A percentile compares a stretch with the other conserved stretches of the same genome.
These are phyloP conservation scores for Neofusicoccum parvum DNA, from an alignment of 2,329 filamentous ascomycete genomes.

Conservation along the genomic window DNA sequence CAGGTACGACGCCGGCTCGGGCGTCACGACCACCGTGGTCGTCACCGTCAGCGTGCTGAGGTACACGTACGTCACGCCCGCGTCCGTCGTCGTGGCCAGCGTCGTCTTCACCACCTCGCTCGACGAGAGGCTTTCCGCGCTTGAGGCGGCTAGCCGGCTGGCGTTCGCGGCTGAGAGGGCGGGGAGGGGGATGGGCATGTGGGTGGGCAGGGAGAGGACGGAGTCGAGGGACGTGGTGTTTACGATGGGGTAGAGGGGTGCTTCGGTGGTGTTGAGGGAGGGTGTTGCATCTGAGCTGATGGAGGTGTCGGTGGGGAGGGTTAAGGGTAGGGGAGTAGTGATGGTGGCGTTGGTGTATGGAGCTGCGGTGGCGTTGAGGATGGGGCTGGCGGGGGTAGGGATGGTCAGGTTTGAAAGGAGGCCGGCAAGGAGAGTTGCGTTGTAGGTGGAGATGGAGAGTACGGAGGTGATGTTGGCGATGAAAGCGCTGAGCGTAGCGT, in stretches of 20 bases:
- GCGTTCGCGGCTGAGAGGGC: not conserved
- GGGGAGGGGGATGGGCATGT: not conserved
- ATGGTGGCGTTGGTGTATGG: not conserved
- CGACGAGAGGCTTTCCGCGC: not conserved
- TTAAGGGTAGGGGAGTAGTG: not conserved
- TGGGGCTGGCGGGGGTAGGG: not conserved
- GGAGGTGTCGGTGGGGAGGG: not conserved
- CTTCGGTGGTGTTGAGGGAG: not conserved
- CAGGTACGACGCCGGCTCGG: no score
- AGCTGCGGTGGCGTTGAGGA: not conserved
- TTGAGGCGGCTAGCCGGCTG: not conserved
- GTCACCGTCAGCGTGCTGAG: slow-evolving; percentile 3
- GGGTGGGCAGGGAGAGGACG: not conserved
- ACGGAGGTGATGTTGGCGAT: not conserved
- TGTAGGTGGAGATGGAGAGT: not conserved
- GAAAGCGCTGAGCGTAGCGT: not conserved
- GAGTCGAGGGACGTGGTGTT: not conserved
- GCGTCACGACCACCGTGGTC: no score
- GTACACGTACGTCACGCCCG: not conserved
- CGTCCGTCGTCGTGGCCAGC: not conserved
- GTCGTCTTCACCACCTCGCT: not conserved
- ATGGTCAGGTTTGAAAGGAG: not conserved
- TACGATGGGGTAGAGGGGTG: not conserved
- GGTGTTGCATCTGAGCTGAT: not conserved
- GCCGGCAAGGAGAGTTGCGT: not conserved